Base-by-base conservation (phyloP, 2,329 filamentous ascomycete species). In the Nigrospora oryzae region DNA sequence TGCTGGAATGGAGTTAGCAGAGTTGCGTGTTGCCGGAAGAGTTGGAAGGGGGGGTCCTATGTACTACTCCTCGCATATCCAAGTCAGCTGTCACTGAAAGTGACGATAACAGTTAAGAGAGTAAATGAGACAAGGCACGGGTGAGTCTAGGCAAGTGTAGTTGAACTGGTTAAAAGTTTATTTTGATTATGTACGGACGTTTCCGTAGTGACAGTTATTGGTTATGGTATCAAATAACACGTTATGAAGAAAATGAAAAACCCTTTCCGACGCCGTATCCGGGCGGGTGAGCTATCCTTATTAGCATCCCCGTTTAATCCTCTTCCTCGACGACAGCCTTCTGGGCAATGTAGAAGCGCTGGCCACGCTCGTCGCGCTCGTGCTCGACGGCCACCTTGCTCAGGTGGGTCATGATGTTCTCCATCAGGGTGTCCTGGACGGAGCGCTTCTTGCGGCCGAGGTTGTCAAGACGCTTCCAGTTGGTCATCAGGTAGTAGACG, bases 371-470 rank as follows among this genome's bases (percentile, higher is more conserved):
- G 54, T 73, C 68, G 32, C 55, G 59, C 63, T 73, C 69, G 56
- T 71, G 68, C 61, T 74, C 70, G 42, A 74, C 56, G 44, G 71
- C 70, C 41, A 74, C 64, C 61, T 73, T 72, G 63, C 68, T 69
- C 42, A 74, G 65, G 58, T 73, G 69, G 40, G 63, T 65, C 48
- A 74, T 64, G 56, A 74, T 67, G 62, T 74, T 74, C 69, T 74
- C 71, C 59, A 74, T 70, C 58, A 71, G 64, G 53, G 70, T 73
- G 58, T 74, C 71, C 46, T 68, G 66, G 53, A 66, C 66, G 57
- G 66, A 70, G 53, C 71, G 67, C 60, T 65, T 71, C 62, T 69
- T 67, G 56, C 71, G 71, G 54, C 71, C 71, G 47, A 74, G 67
- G 63, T 73, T 71, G 50, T 56, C 54, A 33, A 57, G 55, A 39